Base-by-base conservation (phyloP, 2,329 filamentous ascomycete genomes). In the Blastomyces silverae region DNA sequence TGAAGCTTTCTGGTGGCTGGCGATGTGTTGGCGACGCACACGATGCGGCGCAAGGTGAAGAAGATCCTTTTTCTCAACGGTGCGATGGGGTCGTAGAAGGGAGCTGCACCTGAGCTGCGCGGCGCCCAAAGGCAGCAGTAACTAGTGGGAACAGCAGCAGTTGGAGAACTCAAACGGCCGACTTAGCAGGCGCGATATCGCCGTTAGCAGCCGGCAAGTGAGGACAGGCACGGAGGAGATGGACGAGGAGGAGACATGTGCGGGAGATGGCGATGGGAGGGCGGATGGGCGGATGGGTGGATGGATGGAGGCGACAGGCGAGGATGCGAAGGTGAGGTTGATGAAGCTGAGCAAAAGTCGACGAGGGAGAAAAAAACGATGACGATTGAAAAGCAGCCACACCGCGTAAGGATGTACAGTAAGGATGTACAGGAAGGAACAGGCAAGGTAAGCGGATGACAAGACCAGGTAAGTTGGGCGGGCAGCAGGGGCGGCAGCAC, bases 21-120 rank as follows among this genome's bases (percentile, higher is more conserved):
- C 39, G 60, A 52, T 62, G 60, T 28, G 46, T 53, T 62, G 60
- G 60, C 60, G 60, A 52, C n/a, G 60, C 46, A 53, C 60, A 62
- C 28, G 60, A 62, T 44, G 60, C 60, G 46, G 53, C 34, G 46
- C 60, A 53, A 34, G 31, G 34, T 20, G 60, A 37, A 53, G 48
- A 62, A 46, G 48, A 50, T 25, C 58, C 28, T 34, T 28, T 28
- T 34, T 31, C 57, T 56, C 57, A 59, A 44, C 57, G 37, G 57
- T 59, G 57, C 57, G 57, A 34, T 17, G 42, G n/a, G 57, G 39
- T 20, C 25, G 42, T n/a, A 60, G 37, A 46, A 46, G 42, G 34
- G 39, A 44, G 58, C 58, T 44, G 58, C 58, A 60, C 58, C 57
- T 57, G n/a, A 48, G 58, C 58, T 46, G 58, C 42, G 58, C 42